Conservation (phyloP, 164 flowering plant species). For the Magnolia changhungtana region DNA sequence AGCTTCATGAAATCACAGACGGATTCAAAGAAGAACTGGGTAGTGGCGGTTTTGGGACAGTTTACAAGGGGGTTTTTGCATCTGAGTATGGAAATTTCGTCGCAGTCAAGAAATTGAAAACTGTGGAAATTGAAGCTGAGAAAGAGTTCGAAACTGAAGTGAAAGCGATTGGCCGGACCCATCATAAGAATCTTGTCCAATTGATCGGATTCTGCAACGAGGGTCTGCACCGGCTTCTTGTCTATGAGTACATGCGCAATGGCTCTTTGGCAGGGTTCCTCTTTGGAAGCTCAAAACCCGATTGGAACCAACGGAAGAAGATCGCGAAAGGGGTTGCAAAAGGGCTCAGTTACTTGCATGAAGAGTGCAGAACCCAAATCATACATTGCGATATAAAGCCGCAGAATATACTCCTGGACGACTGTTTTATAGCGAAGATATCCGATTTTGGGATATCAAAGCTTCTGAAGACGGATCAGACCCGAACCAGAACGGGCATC, state of each 20-base stretch:
- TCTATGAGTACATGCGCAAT: conserved; percentile 27
- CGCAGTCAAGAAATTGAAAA: conserved; percentile 21
- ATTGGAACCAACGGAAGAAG: not conserved
- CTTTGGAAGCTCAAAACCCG: conserved; percentile 2
- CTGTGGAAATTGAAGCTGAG: conserved; percentile 15
- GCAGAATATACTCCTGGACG: not conserved
- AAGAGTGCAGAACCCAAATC: not conserved
- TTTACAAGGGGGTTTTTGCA: conserved; percentile 16
- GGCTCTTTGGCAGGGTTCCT: conserved; percentile 25
- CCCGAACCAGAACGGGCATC: conserved; percentile 17
- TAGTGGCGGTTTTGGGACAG: conserved; percentile 19
- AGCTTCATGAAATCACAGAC: conserved; percentile 18
- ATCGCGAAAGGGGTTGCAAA: not conserved
- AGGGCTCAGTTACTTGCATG: not conserved
- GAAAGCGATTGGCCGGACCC: conserved; percentile 20
- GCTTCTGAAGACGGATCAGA: conserved; percentile 15
- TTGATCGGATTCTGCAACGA: conserved; percentile 22
- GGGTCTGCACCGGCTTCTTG: conserved; percentile 16
- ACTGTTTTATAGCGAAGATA: not conserved
- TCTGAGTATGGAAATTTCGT: not conserved
- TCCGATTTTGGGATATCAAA: not conserved
- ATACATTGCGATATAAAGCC: not conserved
- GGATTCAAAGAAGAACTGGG: conserved; percentile 25
- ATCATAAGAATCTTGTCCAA: conserved; percentile 25
- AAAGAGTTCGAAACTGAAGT: conserved; percentile 22